These are phyloP conservation scores for Starmerella cellae DNA, from an alignment of 805 yeast genomes.

Conservation along the genomic window DNA sequence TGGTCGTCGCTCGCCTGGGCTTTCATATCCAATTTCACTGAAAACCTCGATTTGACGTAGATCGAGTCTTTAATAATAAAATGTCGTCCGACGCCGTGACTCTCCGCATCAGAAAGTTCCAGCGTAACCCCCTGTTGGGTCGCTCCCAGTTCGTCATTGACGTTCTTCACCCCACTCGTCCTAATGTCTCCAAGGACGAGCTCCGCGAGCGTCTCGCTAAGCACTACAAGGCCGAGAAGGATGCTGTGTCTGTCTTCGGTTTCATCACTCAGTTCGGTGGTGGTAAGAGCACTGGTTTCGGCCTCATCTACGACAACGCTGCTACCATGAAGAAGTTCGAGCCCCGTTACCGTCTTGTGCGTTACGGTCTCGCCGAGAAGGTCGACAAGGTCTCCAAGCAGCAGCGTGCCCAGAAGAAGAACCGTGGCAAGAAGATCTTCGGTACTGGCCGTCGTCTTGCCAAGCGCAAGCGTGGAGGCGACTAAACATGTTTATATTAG, in stretches of 20 bases:
- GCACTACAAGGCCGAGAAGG: conserved; percentile 83
- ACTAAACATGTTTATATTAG: conserved; percentile 7
- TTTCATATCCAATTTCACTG: conserved; percentile 2
- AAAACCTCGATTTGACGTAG: conserved; percentile 12
- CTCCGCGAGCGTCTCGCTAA: conserved; percentile 87
- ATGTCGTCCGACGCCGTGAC: conserved; percentile 93
- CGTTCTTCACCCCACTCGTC: conserved; percentile 98
- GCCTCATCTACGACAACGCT: conserved; percentile 93
- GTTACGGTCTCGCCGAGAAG: conserved; percentile 95
- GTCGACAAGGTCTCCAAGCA: conserved; percentile 97
- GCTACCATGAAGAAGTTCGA: conserved; percentile 98
- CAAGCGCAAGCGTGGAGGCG: conserved; percentile 35
- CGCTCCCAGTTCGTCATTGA: conserved; percentile 99
- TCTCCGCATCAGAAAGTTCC: conserved; percentile 98
- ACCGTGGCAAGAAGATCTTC: conserved; percentile 96
- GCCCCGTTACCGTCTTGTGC: conserved; percentile 97
- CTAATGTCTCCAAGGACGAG: conserved; percentile 98
- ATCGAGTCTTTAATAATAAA: conserved; percentile 7
- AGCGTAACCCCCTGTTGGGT: conserved; percentile 96
- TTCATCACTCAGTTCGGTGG: conserved; percentile 99
- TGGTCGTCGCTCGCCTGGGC: neutral
- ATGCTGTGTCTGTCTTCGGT: conserved; percentile 93
- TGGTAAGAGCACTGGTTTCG: conserved; percentile 98
- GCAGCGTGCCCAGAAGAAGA: conserved; percentile 99
- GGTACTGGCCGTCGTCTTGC: conserved; percentile 96